Conservation (phyloP, 768 basidiomycete species). For the Lentinula lateritia region DNA sequence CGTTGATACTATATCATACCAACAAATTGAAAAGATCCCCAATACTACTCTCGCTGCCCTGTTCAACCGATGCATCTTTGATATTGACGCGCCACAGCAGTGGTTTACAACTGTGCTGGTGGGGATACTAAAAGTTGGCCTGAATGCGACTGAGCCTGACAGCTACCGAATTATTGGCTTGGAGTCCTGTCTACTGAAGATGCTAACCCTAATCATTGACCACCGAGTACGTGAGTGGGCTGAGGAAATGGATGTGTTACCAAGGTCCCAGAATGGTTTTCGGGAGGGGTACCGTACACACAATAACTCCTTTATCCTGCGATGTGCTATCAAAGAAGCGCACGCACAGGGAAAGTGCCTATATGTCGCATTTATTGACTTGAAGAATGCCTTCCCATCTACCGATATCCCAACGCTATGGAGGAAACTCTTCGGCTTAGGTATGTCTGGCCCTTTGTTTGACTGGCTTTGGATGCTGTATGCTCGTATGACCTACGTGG, state of each 20-base stretch:
- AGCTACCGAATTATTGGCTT: not conserved
- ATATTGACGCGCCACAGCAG: too few species aligned
- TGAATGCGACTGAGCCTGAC: not conserved
- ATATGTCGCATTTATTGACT: conserved; percentile 17
- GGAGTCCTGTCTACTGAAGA: conserved; percentile 1
- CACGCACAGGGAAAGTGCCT: conserved; percentile 6
- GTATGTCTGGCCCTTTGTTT: conserved; percentile 9
- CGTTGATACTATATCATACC: too few species aligned
- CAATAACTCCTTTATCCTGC: conserved; percentile 20
- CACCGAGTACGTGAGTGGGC: conserved; percentile 5
- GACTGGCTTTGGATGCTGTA: conserved; percentile 10
- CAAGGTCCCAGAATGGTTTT: conserved; percentile 26
- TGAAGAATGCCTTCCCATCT: conserved; percentile 30
- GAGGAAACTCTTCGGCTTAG: conserved; percentile 19
- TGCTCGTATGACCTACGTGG: not conserved
- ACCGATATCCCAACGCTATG: conserved; percentile 24
- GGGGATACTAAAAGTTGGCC: not conserved
- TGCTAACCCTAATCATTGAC: not conserved
- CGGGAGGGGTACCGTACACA: conserved; percentile 18
- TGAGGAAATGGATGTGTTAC: conserved; percentile 14
- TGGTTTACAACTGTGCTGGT: not conserved
- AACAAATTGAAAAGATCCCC: too few species aligned
- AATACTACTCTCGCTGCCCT: too few species aligned
- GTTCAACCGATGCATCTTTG: too few species aligned
- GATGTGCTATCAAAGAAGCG: conserved; percentile 14